Evolutionary conservation across 2,329 filamentous ascomycete genomes (phyloP).

Genomic region (Fusarium graminum): DNA sequence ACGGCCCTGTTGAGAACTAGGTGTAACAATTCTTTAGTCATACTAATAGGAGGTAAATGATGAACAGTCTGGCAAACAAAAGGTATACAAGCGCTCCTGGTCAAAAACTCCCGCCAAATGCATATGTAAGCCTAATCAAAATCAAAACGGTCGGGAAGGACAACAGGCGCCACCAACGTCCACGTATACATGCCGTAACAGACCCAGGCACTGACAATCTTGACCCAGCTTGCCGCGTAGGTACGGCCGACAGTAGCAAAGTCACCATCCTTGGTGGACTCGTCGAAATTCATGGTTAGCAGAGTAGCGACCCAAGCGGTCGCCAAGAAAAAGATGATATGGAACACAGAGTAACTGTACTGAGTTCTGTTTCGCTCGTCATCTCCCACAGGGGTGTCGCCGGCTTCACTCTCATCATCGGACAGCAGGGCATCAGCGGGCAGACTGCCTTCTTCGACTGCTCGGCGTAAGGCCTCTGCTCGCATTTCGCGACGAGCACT

Average conservation of each 20-base stretch:
- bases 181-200: constrained; percentile 95
- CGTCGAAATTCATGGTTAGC: constrained; percentile 79
- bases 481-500: constrained; percentile 88
- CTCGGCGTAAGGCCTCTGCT: constrained; percentile 87
- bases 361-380: constrained; percentile 91
- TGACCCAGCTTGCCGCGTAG: constrained; percentile 98
- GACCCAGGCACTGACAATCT: constrained; percentile 97
- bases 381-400: constrained; percentile 76
- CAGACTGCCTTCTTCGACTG: constrained; percentile 91
- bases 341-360: constrained; percentile 97
- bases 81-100: constrained; percentile 35
- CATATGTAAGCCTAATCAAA: constrained; percentile 53
- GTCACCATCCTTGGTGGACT: constrained; percentile 72
- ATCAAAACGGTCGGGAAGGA: constrained; percentile 89
- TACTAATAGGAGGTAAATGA: constrained; percentile 7
- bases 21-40: constrained; percentile 21
- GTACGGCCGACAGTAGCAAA: constrained; percentile 95
- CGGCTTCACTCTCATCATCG: constrained; percentile 74
- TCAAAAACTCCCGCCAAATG: constrained; percentile 37
- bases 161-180: constrained; percentile 88
- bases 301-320: constrained; percentile 96
- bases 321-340: constrained; percentile 96
- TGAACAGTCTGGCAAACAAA: constrained; percentile 19
- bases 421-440: constrained; percentile 90
- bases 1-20: background rate